Evolutionary conservation across 108 stramenopile species (phyloP).

Genomic region (Nitzschia sp.): DNA sequence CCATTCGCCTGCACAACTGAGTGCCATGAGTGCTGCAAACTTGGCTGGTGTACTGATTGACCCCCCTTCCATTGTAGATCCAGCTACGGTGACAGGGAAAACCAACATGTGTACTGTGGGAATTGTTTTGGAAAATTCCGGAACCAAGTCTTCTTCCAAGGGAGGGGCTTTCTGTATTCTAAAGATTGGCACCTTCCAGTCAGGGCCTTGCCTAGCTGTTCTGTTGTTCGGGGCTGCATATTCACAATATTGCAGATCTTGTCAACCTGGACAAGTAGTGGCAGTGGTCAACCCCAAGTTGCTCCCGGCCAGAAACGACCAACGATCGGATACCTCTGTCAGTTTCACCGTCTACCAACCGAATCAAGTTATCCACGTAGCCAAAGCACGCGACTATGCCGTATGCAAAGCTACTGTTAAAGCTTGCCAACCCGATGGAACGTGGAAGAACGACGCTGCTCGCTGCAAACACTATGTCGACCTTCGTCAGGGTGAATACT

Average conservation of each 20-base stretch:
- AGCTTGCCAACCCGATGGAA: conserved; percentile 32
- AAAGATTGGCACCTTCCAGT: conserved; percentile 53
- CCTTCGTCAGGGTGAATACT: conserved; percentile 52
- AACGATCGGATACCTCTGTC: conserved; percentile 35
- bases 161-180: conserved; percentile 74
- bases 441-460: conserved; percentile 41
- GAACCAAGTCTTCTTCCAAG: conserved; percentile 49
- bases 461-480: conserved; percentile 59
- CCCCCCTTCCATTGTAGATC: conserved; percentile 32
- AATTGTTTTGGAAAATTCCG: conserved; percentile 54
- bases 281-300: conserved; percentile 57
- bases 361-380: conserved; percentile 57
- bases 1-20: conserved; percentile 43
- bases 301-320: conserved; percentile 38
- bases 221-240: conserved; percentile 82
- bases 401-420: conserved; percentile 53
- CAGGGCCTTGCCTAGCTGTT: conserved; percentile 61
- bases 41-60: conserved; percentile 32
- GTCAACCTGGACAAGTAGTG: conserved; percentile 51
- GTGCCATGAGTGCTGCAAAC: conserved; percentile 40
- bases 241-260: conserved; percentile 30
- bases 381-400: conserved; percentile 68
- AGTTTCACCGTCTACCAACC: conserved; percentile 60
- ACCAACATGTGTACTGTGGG: conserved; percentile 50
- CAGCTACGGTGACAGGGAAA: conserved; percentile 46